Percentiles rank a stretch among this genome's conserved stretches.
Evolutionary conservation across 2,329 filamentous ascomycete genomes (phyloP).

Genomic region (Lasiodiplodia sp.): DNA sequence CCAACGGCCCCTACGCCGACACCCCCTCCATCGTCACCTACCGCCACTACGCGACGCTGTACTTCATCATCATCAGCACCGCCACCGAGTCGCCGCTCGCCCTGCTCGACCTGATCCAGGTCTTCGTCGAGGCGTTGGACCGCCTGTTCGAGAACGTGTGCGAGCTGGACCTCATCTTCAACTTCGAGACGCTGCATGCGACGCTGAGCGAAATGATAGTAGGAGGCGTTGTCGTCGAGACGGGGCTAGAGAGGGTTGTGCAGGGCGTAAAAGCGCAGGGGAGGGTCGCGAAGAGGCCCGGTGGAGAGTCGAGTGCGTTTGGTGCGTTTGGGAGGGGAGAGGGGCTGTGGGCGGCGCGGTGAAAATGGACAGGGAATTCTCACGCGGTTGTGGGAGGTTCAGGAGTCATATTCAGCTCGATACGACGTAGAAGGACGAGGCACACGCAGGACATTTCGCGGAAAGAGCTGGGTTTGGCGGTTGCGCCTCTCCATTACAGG

Average conservation of each 20-base stretch:
- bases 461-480: no score
- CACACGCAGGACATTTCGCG: no score
- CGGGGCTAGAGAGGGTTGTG: conserved; percentile 85
- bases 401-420: background rate
- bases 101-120: conserved; percentile 94
- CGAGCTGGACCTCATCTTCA: conserved; percentile 98
- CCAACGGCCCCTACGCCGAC: conserved; percentile 75
- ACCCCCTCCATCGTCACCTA: conserved; percentile 96
- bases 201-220: conserved; percentile 93
- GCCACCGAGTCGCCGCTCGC: conserved; percentile 95
- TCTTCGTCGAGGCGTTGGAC: conserved; percentile 95
- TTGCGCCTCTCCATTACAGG: background rate
- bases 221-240: conserved; percentile 93
- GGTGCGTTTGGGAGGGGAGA: conserved; percentile 33
- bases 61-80: conserved; percentile 98
- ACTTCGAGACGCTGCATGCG: conserved; percentile 95
- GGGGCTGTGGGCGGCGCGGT: conserved; percentile 30
- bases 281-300: conserved; percentile 77
- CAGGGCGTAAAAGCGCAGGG: conserved; percentile 80
- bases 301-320: conserved; percentile 23
- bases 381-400: background rate
- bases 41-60: conserved; percentile 96
- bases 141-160: conserved; percentile 98
- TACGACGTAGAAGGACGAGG: background rate
- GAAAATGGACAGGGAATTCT: background rate